Base-by-base conservation (phyloP, 805 yeast genomes). In the Candida insectorum region DNA sequence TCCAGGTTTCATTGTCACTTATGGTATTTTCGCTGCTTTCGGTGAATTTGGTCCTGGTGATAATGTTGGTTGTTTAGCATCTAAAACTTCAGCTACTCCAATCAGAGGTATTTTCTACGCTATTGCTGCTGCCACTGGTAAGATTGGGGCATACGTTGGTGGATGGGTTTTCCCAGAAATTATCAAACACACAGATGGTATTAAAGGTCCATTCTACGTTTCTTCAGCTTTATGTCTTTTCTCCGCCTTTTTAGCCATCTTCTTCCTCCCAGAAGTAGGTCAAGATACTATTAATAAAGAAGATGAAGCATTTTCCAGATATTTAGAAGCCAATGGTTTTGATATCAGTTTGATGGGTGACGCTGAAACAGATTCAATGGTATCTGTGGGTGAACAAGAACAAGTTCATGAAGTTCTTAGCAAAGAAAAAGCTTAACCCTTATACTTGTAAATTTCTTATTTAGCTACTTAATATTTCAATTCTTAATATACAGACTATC, bases 1-100 rank as follows among this genome's bases (percentile, higher is more conserved):
- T 52, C 96, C 77, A 24, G 91, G 78, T 0, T 86, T 89, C 48
- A 84, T 80, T 31, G 93, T 87, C 27, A 82, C 84, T 18, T 91
- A 82, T 54, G 97, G 97, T 65, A 79, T 91, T 44, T 91, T 87
- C 59, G 66, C 78, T 56, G 71, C 95, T 5, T 69, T 86, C 30
- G 97, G 97, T 51, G 97, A 91, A 60, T 84, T 89, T 59, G 95
- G 96, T 19, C 89, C 95, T 10, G 97, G 97, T 64, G 86, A 88
- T 61, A 86, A 85, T 61, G 82, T 85, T 57, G 97, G 97, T 47
- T 63, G 85, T 36, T 69, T 89, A 42, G 94, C 95, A 14, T 75
- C 95, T 26, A 88, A 88, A 62, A 82, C 95, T 5, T 73, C 81
- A 29, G 83, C 96, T 28, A 81, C 96, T 7, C 80, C 95, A 15